A percentile compares a stretch with the other conserved stretches of the same genome.
Evolutionary conservation across 345 rosid species (phyloP).

Genomic region (Lepidium africanum): DNA sequence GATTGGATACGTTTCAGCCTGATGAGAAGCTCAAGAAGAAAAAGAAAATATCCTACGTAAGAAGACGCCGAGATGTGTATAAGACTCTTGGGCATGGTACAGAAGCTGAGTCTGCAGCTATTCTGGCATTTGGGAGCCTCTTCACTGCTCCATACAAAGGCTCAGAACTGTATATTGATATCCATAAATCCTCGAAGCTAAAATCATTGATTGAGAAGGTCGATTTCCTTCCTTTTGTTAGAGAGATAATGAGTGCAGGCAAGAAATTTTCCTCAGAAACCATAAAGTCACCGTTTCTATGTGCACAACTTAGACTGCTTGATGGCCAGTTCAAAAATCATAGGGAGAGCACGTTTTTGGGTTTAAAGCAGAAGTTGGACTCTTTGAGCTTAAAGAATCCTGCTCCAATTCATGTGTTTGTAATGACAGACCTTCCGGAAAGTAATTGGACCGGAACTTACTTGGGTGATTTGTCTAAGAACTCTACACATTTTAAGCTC

Average conservation of each 20-base stretch:
- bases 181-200: slow-evolving; percentile 34
- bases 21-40: slow-evolving; percentile 75
- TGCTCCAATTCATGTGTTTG: slow-evolving; percentile 44
- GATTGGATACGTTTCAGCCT: slow-evolving; percentile 67
- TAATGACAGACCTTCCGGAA: slow-evolving; percentile 92
- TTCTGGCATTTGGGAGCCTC: slow-evolving; percentile 84
- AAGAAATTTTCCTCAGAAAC: slow-evolving; percentile 47
- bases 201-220: slow-evolving; percentile 53
- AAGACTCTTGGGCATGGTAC: slow-evolving; percentile 70
- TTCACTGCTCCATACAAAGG: slow-evolving; percentile 82
- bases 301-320: slow-evolving; percentile 83
- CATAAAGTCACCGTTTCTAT: slow-evolving; percentile 65
- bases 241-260: slow-evolving; percentile 55
- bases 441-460: slow-evolving; percentile 77
- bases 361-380: slow-evolving; percentile 58
- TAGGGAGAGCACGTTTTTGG: slow-evolving; percentile 54
- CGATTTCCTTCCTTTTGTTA: slow-evolving; percentile 67
- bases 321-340: slow-evolving; percentile 98
- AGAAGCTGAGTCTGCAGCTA: slow-evolving; percentile 48
- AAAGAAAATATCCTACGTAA: slow-evolving; percentile 53
- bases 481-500: slow-evolving; percentile 45
- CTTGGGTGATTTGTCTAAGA: slow-evolving; percentile 60
- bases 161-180: slow-evolving; percentile 61
- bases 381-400: slow-evolving; percentile 34
- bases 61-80: slow-evolving; percentile 58